Conservation (phyloP, 148 eudicot genomes). For the Salicornia ramosissima region DNA sequence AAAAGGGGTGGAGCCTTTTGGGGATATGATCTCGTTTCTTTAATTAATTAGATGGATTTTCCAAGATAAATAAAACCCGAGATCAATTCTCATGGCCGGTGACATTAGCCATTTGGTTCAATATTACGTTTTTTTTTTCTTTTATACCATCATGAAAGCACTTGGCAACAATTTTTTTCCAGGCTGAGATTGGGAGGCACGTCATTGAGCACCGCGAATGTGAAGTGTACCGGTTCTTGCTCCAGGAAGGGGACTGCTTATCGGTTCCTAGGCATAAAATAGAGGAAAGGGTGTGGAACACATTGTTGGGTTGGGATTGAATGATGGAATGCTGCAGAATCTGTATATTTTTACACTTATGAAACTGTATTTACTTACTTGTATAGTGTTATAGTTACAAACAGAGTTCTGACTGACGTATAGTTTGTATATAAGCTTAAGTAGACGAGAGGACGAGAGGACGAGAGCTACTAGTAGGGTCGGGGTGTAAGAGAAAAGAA, state of each 20-base stretch:
- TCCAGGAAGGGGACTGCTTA: slow-evolving; percentile 43
- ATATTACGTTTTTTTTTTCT: neutral
- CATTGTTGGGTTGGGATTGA: slow-evolving; percentile 47
- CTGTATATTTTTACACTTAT: slow-evolving; percentile 11
- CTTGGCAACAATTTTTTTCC: slow-evolving; percentile 11
- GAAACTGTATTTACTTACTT: slow-evolving; percentile 8
- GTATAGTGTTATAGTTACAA: slow-evolving; percentile 17
- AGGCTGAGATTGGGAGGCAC: slow-evolving; percentile 57
- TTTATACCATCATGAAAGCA: neutral
- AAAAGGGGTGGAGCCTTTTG: neutral
- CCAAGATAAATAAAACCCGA: neutral
- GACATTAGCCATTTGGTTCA: neutral
- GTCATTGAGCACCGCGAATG: slow-evolving; percentile 49
- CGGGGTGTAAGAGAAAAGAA: neutral
- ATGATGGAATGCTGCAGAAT: neutral
- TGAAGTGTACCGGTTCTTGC: slow-evolving; percentile 55
- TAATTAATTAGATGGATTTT: neutral
- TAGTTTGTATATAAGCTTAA: neutral
- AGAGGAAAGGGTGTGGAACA: slow-evolving; percentile 43
- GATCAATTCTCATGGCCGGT: neutral
- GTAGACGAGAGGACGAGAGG: neutral
- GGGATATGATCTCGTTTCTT: neutral
- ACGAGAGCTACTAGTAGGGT: neutral
- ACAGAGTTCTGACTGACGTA: slow-evolving; percentile 17
- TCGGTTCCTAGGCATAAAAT: slow-evolving; percentile 40